A percentile compares a stretch with the other conserved stretches of the same genome.
Conservation (phyloP, 805 yeast genomes). For the Kodamaea nitidulidarum region DNA sequence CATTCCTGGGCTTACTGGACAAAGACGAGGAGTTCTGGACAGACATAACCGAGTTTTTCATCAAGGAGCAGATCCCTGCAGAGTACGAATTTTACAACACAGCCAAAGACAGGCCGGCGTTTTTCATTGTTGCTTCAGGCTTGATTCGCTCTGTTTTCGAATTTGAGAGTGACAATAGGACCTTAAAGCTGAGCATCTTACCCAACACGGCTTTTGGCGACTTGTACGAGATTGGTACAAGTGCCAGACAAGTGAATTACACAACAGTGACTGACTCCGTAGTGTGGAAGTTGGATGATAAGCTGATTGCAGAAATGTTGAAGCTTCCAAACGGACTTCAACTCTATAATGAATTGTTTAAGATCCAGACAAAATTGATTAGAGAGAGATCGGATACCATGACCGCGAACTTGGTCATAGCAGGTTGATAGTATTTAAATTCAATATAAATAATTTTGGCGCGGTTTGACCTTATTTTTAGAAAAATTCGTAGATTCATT, state of each 20-base stretch:
- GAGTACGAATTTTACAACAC: constrained; percentile 47
- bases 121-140: constrained; percentile 53
- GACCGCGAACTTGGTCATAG: constrained; percentile 69
- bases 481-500: too few species aligned
- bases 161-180: constrained; percentile 37
- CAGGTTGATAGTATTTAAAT: constrained; percentile 33
- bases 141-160: constrained; percentile 34
- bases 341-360: constrained; percentile 60
- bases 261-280: constrained; percentile 58
- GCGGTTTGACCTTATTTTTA: too few species aligned
- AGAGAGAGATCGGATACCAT: constrained; percentile 71
- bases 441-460: not conserved
- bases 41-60: constrained; percentile 50
- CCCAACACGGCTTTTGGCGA: constrained; percentile 80
- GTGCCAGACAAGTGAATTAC: constrained; percentile 44
- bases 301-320: constrained; percentile 43
- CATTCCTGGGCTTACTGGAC: constrained; percentile 57
- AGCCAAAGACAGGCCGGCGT: constrained; percentile 42
- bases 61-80: constrained; percentile 43
- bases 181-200: constrained; percentile 44
- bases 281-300: constrained; percentile 62
- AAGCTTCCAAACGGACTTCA: constrained; percentile 42
- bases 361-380: constrained; percentile 57
- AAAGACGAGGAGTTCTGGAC: constrained; percentile 58
- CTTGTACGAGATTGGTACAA: constrained; percentile 27